phyloP scores from a whole-genome alignment of 163 green algal species.

The Volvox carteri region DNA sequence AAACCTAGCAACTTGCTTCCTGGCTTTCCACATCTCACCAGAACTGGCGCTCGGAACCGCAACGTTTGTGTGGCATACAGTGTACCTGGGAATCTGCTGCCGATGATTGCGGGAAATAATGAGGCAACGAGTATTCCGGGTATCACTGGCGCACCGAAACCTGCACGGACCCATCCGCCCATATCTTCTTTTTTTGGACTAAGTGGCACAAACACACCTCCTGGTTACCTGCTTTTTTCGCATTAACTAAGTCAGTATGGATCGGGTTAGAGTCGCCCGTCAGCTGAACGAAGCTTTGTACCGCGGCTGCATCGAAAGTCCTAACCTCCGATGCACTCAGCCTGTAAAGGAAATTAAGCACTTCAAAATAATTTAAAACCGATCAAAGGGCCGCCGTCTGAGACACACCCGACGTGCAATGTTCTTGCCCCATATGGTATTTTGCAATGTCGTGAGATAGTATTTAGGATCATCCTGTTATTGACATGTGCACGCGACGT shows the following conservation, averaged over 20 bases:
- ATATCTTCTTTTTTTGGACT: background rate
- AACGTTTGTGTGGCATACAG: conserved; percentile 83
- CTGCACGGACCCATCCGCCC: conserved; percentile 30
- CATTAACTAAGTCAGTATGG: background rate
- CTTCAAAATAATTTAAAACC: background rate
- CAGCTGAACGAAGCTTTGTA: background rate
- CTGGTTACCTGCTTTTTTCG: conserved; percentile 3
- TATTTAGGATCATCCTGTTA: background rate
- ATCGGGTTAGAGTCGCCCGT: conserved; percentile 37
- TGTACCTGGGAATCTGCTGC: conserved; percentile 75
- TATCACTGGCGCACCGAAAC: conserved; percentile 67
- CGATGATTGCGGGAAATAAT: conserved; percentile 88
- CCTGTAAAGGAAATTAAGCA: background rate
- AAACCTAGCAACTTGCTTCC: background rate
- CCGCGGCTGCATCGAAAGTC: background rate
- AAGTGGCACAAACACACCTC: background rate
- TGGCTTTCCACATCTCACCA: too few relatives aligned
- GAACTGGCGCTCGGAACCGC: conserved; percentile 72
- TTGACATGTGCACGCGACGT: too few relatives aligned
- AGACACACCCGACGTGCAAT: background rate
- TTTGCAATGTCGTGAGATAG: background rate
- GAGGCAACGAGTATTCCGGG: conserved; percentile 84
- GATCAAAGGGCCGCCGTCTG: background rate
- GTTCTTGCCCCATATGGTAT: background rate
- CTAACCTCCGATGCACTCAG: background rate